phyloP scores from a whole-genome alignment of 192 early-diverging fungal species.

The Coemansia erecta region DNA sequence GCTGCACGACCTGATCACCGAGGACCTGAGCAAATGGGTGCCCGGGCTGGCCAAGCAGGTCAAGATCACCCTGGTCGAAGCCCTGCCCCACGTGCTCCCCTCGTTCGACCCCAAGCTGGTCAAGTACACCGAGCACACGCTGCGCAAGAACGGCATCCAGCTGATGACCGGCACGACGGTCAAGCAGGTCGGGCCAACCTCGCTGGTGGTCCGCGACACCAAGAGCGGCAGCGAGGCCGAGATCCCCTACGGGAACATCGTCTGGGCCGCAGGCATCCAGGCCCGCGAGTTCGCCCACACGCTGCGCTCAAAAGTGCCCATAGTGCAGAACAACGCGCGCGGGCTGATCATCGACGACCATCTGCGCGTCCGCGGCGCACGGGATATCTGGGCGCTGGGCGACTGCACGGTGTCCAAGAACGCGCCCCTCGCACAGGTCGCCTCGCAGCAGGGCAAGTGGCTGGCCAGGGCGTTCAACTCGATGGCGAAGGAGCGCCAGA shows the following conservation, averaged over 20 bases:
- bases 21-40: conserved; percentile 73
- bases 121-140: conserved; percentile 72
- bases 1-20: conserved; percentile 77
- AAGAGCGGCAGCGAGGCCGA: conserved; percentile 19
- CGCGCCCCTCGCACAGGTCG: conserved; percentile 81
- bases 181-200: conserved; percentile 57
- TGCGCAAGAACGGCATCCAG: conserved; percentile 69
- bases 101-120: conserved; percentile 72
- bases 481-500: conserved; percentile 44
- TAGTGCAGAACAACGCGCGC: conserved; percentile 33
- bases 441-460: conserved; percentile 84
- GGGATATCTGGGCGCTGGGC: conserved; percentile 76
- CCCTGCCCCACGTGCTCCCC: conserved; percentile 71
- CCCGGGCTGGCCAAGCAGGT: conserved; percentile 65
- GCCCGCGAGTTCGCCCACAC: conserved; percentile 60
- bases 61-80: conserved; percentile 75
- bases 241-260: conserved; percentile 66
- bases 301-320: conserved; percentile 49
- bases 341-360: conserved; percentile 74
- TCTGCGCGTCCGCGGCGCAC: conserved; percentile 58
- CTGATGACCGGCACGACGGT: conserved; percentile 67
- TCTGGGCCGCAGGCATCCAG: conserved; percentile 77
- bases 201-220: conserved; percentile 53
- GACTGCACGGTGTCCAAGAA: conserved; percentile 87
- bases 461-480: conserved; percentile 71